Evolutionary conservation across 148 eudicot genomes (phyloP).

Genomic region (Tetragonia tetragonoides): DNA sequence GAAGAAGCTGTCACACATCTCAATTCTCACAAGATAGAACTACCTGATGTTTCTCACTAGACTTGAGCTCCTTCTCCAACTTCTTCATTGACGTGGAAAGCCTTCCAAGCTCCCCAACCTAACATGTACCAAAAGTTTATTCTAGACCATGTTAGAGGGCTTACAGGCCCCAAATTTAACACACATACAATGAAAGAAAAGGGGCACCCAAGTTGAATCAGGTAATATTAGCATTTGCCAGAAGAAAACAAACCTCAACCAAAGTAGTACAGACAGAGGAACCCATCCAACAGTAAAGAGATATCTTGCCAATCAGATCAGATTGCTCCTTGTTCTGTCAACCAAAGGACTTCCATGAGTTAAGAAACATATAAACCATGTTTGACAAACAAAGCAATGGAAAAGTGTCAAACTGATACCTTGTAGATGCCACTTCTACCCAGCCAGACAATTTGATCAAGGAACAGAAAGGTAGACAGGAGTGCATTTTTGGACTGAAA

Average conservation of each 20-base stretch:
- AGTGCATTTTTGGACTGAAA: constrained; percentile 91
- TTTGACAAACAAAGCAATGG: neutral
- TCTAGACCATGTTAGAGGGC: neutral
- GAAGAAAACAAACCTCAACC: constrained; percentile 62
- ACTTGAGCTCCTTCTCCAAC: constrained; percentile 78
- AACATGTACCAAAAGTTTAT: neutral
- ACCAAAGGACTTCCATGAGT: constrained; percentile 2
- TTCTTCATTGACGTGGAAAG: constrained; percentile 83
- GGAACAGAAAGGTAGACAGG: constrained; percentile 92
- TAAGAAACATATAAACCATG: constrained; percentile 12
- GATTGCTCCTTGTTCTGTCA: constrained; percentile 75
- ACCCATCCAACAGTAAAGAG: constrained; percentile 97
- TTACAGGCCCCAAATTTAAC: neutral
- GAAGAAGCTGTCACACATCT: neutral
- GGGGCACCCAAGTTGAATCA: neutral
- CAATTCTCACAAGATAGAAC: constrained; percentile 4
- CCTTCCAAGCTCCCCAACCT: constrained; percentile 86
- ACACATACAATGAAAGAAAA: neutral
- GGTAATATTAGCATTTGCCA: neutral
- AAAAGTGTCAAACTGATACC: constrained; percentile 37
- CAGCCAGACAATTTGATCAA: constrained; percentile 98
- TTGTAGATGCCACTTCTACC: constrained; percentile 90
- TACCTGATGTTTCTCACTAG: constrained; percentile 67
- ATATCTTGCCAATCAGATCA: constrained; percentile 72
- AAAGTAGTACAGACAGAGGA: constrained; percentile 75